Evolutionary conservation across 73 alveolate species (phyloP).

Genomic region (Tetrahymena malaccensis): DNA sequence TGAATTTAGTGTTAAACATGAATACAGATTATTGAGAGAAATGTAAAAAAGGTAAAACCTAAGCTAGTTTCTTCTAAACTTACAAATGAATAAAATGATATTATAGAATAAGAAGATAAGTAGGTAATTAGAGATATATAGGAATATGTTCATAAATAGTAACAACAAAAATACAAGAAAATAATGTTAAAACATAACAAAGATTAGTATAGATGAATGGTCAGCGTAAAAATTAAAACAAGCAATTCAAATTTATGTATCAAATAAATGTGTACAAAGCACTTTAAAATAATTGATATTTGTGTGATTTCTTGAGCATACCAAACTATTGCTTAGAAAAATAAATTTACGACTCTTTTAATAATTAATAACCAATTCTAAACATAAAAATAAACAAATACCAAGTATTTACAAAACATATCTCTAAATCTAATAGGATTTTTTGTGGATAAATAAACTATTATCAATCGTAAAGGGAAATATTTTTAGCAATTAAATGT

Average conservation of each 20-base stretch:
- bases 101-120: background rate
- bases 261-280: background rate
- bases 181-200: too few relatives aligned
- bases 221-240: background rate
- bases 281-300: too few relatives aligned
- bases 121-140: background rate
- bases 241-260: background rate
- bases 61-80: background rate
- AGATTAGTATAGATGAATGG: background rate
- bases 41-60: background rate
- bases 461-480: background rate
- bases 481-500: background rate
- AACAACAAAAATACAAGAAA: background rate
- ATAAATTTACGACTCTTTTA: background rate
- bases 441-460: background rate
- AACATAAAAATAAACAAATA: background rate
- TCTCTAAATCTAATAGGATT: background rate
- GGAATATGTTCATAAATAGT: background rate
- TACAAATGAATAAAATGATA: background rate
- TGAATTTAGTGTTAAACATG: background rate
- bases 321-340: background rate
- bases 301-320: background rate
- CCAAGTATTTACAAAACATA: too few relatives aligned
- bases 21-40: background rate
- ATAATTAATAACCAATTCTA: background rate